phyloP scores from a whole-genome alignment of 2,329 filamentous ascomycete genomes.

The Magnaporthiopsis poae region DNA sequence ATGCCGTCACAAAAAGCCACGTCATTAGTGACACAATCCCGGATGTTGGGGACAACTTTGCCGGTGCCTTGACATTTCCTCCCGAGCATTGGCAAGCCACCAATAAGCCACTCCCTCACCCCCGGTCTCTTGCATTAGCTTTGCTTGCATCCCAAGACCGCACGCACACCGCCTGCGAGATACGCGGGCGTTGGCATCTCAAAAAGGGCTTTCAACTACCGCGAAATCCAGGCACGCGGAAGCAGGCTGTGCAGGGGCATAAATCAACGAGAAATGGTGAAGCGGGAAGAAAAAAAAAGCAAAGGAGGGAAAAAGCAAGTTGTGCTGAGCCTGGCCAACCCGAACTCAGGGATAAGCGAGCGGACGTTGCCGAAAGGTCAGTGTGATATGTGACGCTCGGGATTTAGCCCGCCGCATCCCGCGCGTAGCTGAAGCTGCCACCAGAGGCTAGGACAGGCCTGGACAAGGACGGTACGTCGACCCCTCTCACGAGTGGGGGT shows the following conservation, averaged over 20 bases:
- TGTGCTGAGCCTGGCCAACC: no score
- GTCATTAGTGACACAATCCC: neutral
- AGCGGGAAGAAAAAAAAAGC: no score
- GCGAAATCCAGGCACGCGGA: neutral
- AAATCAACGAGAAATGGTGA: neutral
- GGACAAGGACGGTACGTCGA: no score
- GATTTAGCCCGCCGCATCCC: no score
- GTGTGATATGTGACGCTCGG: no score
- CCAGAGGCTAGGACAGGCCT: no score
- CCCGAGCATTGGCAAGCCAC: neutral
- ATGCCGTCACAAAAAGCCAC: neutral
- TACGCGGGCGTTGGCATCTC: neutral
- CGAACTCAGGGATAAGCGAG: neutral
- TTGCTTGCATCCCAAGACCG: neutral
- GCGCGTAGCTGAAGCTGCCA: no score
- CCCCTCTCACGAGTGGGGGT: no score
- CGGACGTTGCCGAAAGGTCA: neutral
- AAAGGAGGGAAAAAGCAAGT: no score
- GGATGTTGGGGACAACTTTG: neutral
- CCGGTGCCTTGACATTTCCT: neutral
- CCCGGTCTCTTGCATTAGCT: no score
- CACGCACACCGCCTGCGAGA: neutral
- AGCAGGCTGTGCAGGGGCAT: neutral
- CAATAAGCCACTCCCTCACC: neutral
- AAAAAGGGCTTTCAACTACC: neutral